Evolutionary conservation across 2,329 filamentous ascomycete species (phyloP), one percentile per base, ranked within the genome.

Genomic region (Aspergillus jensenii): DNA sequence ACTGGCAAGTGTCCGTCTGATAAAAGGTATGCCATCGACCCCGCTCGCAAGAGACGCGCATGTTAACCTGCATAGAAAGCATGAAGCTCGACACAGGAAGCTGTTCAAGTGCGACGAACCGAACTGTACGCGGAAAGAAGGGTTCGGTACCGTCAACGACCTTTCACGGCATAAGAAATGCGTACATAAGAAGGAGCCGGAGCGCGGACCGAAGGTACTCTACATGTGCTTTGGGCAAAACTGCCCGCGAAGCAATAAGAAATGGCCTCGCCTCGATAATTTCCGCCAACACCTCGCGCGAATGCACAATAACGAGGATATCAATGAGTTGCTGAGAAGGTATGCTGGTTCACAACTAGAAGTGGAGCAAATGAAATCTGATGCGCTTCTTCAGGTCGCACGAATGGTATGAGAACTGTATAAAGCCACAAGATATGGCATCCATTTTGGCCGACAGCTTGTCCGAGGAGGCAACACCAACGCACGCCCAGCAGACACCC

Each of bases 201-300:
- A 67, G 25, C 76, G 78, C 2, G 80, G 80, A 8, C 77, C 75
- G 0, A 79, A 77, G 45, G 82, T 82, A 59, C 79, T 79, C 40
- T 90, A 82, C 62, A 82, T 80, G 56, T 95, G 90, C 69, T 80
- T 79, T 51, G 76, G 83, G 6, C 74, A 74, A 6, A 67, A 76
- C 21, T 91, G 89, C 66, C 79, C 76, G 23, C 82, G 78, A 23
- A 87, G 80, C 60, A 78, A 78, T 1, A 96, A 96, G 71, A 76
- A 82, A 37, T 96, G 90, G 90, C 88, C 89, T 1, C 84, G 93
- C 21, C 79, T 87, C 51, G 93, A 97, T 73, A 97, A 97, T 68
- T 96, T 96, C 72, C 87, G 87, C 60, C 86, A 88, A 37, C 93
- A 97, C 69, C 81, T 96, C 46, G 79, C 77, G 50, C 84, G 88